phyloP scores from a whole-genome alignment of 179 eudicot species.

The Carnegiea gigantea region DNA sequence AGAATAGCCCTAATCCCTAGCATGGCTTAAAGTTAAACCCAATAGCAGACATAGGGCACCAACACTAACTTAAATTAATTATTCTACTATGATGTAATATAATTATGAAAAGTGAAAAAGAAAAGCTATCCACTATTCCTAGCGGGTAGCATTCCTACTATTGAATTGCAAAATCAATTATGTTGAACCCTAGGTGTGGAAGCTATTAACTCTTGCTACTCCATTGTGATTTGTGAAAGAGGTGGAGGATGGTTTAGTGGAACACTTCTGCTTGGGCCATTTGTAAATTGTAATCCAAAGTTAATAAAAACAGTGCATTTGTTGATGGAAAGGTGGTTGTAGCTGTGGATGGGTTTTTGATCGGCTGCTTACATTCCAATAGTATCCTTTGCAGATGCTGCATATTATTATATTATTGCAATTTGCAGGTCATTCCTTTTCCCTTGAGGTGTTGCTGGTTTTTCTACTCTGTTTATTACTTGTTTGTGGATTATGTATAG shows the following conservation, averaged over 20 bases:
- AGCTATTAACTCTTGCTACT: not conserved
- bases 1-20: no score
- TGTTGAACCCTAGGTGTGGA: not conserved
- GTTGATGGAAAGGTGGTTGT: not conserved
- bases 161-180: not conserved
- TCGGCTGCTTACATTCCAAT: not conserved
- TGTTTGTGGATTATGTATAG: conserved; percentile 35
- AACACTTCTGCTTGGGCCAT: not conserved
- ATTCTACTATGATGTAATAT: no score
- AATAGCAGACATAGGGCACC: no score
- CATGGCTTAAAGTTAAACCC: no score
- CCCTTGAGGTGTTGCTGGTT: conserved; percentile 3
- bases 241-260: not conserved
- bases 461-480: not conserved
- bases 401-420: not conserved
- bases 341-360: not conserved
- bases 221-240: not conserved
- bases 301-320: not conserved
- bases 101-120: no score
- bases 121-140: not conserved
- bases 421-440: not conserved
- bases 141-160: not conserved
- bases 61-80: no score
- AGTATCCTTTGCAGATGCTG: not conserved
- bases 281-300: not conserved